These are phyloP conservation scores for Microsporum audouinii DNA, from an alignment of 2,329 filamentous ascomycete species.

Conservation along the genomic window DNA sequence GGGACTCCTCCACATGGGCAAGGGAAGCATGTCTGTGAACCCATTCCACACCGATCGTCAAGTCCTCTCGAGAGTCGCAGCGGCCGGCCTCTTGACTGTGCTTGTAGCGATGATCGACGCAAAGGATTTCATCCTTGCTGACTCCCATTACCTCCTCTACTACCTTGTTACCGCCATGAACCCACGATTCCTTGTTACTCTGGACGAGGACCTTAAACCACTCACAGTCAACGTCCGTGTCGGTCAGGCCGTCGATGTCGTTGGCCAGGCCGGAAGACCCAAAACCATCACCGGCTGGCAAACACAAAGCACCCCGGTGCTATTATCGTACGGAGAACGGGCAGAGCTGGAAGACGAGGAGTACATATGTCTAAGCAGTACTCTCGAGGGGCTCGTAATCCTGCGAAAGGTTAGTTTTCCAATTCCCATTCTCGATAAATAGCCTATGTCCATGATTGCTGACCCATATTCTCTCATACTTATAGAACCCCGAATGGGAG, in stretches of 20 bases:
- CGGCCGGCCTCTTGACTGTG: conserved; percentile 79
- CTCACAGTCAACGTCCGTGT: conserved; percentile 93
- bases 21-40: conserved; percentile 88
- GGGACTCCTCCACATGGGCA: conserved; percentile 96
- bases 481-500: conserved; percentile 38
- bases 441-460: conserved; percentile 18
- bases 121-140: conserved; percentile 65
- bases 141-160: conserved; percentile 88
- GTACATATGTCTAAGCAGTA: conserved; percentile 84
- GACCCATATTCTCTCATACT: background rate
- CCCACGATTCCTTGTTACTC: conserved; percentile 87
- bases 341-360: conserved; percentile 96
- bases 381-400: conserved; percentile 88
- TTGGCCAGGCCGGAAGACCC: conserved; percentile 88
- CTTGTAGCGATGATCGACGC: conserved; percentile 90
- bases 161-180: conserved; percentile 95
- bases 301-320: conserved; percentile 95
- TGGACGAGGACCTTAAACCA: conserved; percentile 89
- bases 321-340: conserved; percentile 87
- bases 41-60: conserved; percentile 99
- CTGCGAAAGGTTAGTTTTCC: conserved; percentile 69
- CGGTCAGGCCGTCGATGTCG: conserved; percentile 94
- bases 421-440: background rate
- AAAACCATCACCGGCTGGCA: conserved; percentile 99
- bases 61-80: conserved; percentile 81